A percentile compares a stretch with the other conserved stretches of the same genome.
Conservation (phyloP, 1,284 basidiomycete genomes). For the Trametes sp. region DNA sequence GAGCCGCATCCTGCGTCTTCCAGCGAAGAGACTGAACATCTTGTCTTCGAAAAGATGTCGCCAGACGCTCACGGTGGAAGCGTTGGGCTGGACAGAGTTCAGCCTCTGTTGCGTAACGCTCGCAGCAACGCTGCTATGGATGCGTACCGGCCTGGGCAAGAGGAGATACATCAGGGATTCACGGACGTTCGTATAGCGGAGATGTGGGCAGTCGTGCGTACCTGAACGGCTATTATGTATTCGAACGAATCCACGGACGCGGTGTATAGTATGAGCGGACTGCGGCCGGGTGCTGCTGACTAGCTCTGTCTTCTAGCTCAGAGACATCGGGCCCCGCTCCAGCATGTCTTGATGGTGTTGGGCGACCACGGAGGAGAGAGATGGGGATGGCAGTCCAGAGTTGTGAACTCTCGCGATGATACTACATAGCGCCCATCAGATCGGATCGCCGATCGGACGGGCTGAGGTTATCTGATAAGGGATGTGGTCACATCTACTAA, state of each 20-base stretch:
- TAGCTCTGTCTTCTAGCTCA: too few species aligned
- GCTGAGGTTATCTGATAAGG: slow-evolving; percentile 30
- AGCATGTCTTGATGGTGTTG: too few species aligned
- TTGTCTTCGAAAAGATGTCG: slow-evolving; percentile 57
- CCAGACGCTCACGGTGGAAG: slow-evolving; percentile 74
- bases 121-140: slow-evolving; percentile 67
- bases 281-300: too few species aligned
- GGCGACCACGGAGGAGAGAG: too few species aligned
- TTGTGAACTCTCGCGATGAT: neutral
- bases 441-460: slow-evolving; percentile 10
- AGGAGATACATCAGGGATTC: slow-evolving; percentile 55
- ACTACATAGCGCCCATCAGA: neutral
- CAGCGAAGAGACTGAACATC: slow-evolving; percentile 17
- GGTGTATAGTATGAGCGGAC: neutral
- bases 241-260: neutral
- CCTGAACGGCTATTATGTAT: neutral
- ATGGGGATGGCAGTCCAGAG: too few species aligned
- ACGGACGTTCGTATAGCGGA: slow-evolving; percentile 46
- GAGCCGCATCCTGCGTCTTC: slow-evolving; percentile 14
- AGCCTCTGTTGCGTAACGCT: slow-evolving; percentile 69
- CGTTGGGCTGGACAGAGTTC: slow-evolving; percentile 78
- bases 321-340: too few species aligned
- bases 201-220: neutral
- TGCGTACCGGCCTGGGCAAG: slow-evolving; percentile 50
- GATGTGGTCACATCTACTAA: neutral